These are phyloP conservation scores for Pythium rhizo-oryzae DNA, from an alignment of 352 stramenopile genomes.

Conservation along the genomic window DNA sequence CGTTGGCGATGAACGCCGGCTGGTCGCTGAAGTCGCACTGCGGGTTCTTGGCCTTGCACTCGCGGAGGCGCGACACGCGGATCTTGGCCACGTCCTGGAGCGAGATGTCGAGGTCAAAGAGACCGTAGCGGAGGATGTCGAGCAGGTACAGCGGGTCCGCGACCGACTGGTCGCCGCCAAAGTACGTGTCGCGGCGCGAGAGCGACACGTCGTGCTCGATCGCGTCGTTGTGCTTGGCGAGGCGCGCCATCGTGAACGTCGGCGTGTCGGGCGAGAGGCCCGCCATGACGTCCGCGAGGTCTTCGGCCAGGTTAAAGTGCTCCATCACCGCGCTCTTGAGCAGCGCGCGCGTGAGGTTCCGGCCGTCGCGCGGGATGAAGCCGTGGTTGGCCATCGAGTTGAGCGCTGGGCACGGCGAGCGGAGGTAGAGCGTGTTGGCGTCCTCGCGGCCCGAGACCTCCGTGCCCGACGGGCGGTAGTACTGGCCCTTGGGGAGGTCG, in stretches of 20 bases:
- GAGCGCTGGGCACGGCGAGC: conserved; percentile 44
- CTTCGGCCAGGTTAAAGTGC: conserved; percentile 45
- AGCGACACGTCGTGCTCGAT: conserved; percentile 40
- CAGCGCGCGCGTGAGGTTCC: conserved; percentile 37
- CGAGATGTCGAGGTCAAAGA: conserved; percentile 8
- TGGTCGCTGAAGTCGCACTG: conserved; percentile 15
- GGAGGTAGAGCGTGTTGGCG: conserved; percentile 30
- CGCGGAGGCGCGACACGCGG: conserved; percentile 9
- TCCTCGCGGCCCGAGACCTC: conserved; percentile 31
- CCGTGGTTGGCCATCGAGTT: conserved; percentile 55
- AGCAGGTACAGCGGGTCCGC: conserved; percentile 30
- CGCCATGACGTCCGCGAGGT: conserved; percentile 37
- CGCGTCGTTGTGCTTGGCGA: conserved; percentile 35
- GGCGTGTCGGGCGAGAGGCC: conserved; percentile 32
- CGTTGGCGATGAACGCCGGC: conserved; percentile 31
- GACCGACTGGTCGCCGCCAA: conserved; percentile 33
- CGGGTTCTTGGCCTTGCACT: conserved; percentile 10
- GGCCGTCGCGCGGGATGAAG: conserved; percentile 43
- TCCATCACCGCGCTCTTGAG: conserved; percentile 36
- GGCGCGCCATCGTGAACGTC: conserved; percentile 38
- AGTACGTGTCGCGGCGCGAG: conserved; percentile 38
- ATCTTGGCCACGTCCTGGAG: conserved; percentile 11
- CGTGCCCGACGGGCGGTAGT: conserved; percentile 27
- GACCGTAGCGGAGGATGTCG: conserved; percentile 31
- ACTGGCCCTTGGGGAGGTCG: conserved; percentile 24